Conservation (phyloP, 2,329 filamentous ascomycete genomes). For the Lachnellula arida region DNA sequence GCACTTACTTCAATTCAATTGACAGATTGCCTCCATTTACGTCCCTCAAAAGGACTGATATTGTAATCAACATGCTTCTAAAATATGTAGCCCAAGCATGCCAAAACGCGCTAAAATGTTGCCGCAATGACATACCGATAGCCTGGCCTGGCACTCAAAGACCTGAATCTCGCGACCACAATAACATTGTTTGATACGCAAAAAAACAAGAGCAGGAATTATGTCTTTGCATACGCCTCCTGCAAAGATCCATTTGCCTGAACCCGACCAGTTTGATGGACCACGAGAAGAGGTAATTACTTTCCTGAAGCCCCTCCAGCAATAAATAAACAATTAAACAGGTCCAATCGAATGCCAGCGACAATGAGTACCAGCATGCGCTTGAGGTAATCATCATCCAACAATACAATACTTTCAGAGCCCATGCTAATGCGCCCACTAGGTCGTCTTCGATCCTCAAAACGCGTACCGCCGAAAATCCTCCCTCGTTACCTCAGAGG, state of each 20-base stretch:
- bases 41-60: background rate
- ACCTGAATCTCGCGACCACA: background rate
- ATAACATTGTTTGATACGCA: background rate
- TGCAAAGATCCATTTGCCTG: constrained; percentile 13
- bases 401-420: background rate
- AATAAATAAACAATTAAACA: constrained; percentile 13
- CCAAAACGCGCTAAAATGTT: background rate
- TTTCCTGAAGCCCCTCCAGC: background rate
- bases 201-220: background rate
- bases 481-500: constrained; percentile 49
- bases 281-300: constrained; percentile 17
- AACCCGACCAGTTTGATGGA: constrained; percentile 11
- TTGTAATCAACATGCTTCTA: background rate
- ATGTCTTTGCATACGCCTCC: constrained; percentile 14
- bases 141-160: background rate
- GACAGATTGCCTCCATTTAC: background rate
- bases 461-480: constrained; percentile 62
- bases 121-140: background rate
- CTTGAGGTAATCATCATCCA: constrained; percentile 39
- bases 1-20: background rate
- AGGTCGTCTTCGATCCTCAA: constrained; percentile 58
- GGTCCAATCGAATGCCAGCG: constrained; percentile 26
- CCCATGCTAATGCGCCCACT: background rate
- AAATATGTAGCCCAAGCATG: background rate
- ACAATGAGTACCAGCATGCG: constrained; percentile 33